phyloP scores from a whole-genome alignment of 306 rosid species.

The Trichosanthes cucumerina region DNA sequence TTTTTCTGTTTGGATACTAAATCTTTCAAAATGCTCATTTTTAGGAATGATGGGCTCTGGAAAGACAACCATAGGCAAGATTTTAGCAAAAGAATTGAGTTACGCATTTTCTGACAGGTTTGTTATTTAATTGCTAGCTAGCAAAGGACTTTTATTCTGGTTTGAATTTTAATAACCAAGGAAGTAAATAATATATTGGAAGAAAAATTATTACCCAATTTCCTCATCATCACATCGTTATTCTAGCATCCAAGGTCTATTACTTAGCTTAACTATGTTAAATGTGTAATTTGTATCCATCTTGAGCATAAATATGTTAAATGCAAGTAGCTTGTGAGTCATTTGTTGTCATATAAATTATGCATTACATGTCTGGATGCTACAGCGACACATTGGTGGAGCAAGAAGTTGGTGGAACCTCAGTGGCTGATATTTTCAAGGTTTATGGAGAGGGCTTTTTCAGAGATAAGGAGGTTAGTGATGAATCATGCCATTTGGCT shows the following conservation, averaged over 20 bases:
- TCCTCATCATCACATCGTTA: neutral
- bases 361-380: constrained; percentile 17
- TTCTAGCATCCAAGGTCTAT: neutral
- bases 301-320: too few relatives aligned
- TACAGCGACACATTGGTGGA: constrained; percentile 81
- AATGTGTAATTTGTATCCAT: neutral
- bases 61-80: constrained; percentile 91
- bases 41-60: constrained; percentile 99
- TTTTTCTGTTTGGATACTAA: neutral
- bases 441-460: constrained; percentile 69
- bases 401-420: constrained; percentile 46
- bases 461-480: constrained; percentile 86
- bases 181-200: neutral
- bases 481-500: neutral
- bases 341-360: neutral
- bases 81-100: constrained; percentile 59
- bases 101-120: constrained; percentile 80
- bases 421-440: constrained; percentile 83
- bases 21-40: constrained; percentile 21
- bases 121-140: constrained; percentile 18
- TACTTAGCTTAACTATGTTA: too few relatives aligned
- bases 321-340: neutral
- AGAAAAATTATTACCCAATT: neutral
- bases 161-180: neutral
- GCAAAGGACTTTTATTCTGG: neutral